A percentile compares a stretch with the other conserved stretches of the same genome.
phyloP scores from a whole-genome alignment of 2,329 filamentous ascomycete species.

The Trichothecium sympodiale region DNA sequence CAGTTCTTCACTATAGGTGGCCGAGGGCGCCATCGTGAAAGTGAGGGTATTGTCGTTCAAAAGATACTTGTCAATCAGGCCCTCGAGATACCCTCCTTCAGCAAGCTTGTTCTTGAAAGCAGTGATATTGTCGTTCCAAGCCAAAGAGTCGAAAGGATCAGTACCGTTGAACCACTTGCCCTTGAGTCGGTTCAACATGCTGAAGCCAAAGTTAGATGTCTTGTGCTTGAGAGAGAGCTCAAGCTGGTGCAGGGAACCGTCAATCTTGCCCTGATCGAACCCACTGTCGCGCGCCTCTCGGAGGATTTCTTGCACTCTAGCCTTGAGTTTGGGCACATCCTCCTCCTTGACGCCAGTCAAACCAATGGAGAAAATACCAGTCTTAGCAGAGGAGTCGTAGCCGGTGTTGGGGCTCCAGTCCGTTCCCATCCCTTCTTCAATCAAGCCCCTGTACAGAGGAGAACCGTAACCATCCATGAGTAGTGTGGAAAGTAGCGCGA shows the following conservation, averaged over 20 bases:
- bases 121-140: conserved; percentile 81
- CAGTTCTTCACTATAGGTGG: conserved; percentile 62
- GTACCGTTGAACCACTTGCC: conserved; percentile 93
- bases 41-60: conserved; percentile 77
- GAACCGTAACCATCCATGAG: conserved; percentile 93
- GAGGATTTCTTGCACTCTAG: conserved; percentile 62
- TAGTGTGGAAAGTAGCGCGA: conserved; percentile 71
- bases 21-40: conserved; percentile 88
- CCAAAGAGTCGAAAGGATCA: conserved; percentile 81
- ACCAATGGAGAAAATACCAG: conserved; percentile 81
- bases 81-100: conserved; percentile 70
- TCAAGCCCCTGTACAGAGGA: conserved; percentile 76
- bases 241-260: conserved; percentile 86
- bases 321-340: conserved; percentile 67
- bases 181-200: conserved; percentile 77
- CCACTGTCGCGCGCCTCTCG: conserved; percentile 60
- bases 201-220: conserved; percentile 89
- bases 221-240: conserved; percentile 94
- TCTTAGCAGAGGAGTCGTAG: conserved; percentile 68
- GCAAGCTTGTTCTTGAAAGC: conserved; percentile 71
- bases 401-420: conserved; percentile 94
- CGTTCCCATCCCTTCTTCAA: conserved; percentile 81
- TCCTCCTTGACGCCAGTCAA: conserved; percentile 78
- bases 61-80: conserved; percentile 79
- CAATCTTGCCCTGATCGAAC: conserved; percentile 82